These are phyloP conservation scores for Leccinum huronense DNA, from an alignment of 1,284 basidiomycete species.

Conservation along the genomic window DNA sequence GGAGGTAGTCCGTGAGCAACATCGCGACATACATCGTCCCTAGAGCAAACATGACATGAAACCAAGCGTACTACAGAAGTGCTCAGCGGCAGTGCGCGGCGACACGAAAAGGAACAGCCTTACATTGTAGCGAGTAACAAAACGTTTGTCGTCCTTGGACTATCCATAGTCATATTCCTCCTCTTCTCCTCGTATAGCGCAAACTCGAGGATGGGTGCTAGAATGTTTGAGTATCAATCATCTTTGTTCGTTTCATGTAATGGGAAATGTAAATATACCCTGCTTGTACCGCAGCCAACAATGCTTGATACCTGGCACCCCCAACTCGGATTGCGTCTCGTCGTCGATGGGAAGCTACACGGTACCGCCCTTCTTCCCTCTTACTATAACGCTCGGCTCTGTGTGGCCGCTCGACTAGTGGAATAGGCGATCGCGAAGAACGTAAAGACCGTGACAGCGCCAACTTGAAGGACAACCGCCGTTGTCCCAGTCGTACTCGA, in stretches of 20 bases:
- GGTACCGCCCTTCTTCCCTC: conserved; percentile 57
- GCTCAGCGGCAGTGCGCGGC: conserved; percentile 7
- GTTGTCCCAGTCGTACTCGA: conserved; percentile 78
- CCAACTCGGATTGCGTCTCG: conserved; percentile 60
- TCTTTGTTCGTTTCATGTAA: background rate
- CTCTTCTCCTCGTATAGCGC: conserved; percentile 85
- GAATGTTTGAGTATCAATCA: background rate
- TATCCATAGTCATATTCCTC: conserved; percentile 61
- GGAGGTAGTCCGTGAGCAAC: conserved; percentile 82
- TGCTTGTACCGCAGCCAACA: conserved; percentile 94
- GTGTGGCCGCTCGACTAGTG: conserved; percentile 93
- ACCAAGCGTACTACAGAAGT: conserved; percentile 84
- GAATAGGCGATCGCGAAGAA: conserved; percentile 99
- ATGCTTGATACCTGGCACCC: conserved; percentile 87
- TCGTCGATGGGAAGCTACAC: conserved; percentile 63
- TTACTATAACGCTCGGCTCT: conserved; percentile 86
- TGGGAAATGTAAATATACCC: conserved; percentile 51
- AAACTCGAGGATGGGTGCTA: conserved; percentile 88
- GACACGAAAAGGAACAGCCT: background rate
- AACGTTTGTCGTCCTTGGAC: conserved; percentile 82
- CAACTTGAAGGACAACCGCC: conserved; percentile 71
- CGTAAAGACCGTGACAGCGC: conserved; percentile 79
- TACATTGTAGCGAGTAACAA: conserved; percentile 41
- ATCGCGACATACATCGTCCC: conserved; percentile 98
- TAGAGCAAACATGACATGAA: conserved; percentile 96